Evolutionary conservation across 257 asterid species (phyloP), one percentile per base, ranked within the genome.

Genomic region (Gentiana macrophylla): DNA sequence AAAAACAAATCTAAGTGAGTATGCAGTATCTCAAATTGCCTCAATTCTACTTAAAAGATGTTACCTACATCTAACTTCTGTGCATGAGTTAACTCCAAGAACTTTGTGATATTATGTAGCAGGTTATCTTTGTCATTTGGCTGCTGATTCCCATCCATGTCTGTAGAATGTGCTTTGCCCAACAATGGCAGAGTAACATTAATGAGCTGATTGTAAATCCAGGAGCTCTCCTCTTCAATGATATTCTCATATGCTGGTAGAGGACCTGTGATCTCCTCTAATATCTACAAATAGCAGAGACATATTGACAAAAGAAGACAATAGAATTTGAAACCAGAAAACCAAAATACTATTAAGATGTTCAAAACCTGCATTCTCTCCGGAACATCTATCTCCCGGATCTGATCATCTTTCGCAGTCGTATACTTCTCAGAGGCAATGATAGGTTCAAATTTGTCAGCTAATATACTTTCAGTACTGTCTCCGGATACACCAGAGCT

Each of bases 341-440:
- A 41, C 9, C 1, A 5, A 41, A 10, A 41, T 41, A 41, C 24
- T 32, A 10, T 32, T 4, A 43, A 56, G 43, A 45, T 41, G 32
- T 24, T 24, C 41, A 44, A 55, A 50, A 91, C 98, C 98, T 91
- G 98, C 92, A 87, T 84, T 76, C 98, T 84, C 70, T 91, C 98
- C 12, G 98, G 98, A 62, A 83, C 54, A 50, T 91, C 96, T 44
- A 71, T 67, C 68, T 76, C 79, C 59, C 96, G 80, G 43, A 84
- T 87, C 56, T 5, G 81, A 34, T 84, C 94, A 78, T 91, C 98
- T 70, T 83, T 81, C 56, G 60, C 76, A 0, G 96, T 84, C 98
- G 87, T 87, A 67, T 87, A 91, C 78, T 91, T 91, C 65, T 84
- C 95, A 63, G 89, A 73, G 45, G 84, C 80, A 64, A 87, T 69